These are phyloP conservation scores for Juglanconis juglandina DNA, from an alignment of 2,329 filamentous ascomycete species.

Conservation along the genomic window DNA sequence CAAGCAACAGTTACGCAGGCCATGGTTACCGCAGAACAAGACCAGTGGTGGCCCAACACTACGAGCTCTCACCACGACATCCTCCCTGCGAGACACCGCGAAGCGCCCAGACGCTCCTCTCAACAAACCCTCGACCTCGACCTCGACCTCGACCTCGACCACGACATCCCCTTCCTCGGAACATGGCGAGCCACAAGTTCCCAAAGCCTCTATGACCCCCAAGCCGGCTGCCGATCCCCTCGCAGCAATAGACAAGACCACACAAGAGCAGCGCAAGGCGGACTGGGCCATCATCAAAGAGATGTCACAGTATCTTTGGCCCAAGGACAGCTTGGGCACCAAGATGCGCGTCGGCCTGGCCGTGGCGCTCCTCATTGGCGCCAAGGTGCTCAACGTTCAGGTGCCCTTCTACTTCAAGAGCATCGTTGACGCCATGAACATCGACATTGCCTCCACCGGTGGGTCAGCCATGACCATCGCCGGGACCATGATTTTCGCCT, in stretches of 20 bases:
- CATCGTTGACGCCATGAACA: conserved; percentile 96
- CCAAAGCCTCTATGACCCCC: not conserved
- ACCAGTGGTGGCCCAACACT: not conserved
- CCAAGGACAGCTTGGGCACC: conserved; percentile 79
- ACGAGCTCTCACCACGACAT: conserved; percentile 11
- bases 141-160: not conserved
- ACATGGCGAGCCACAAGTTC: not conserved
- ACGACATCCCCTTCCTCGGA: not conserved
- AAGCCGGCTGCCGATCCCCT: conserved; percentile 46
- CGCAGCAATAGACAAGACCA: conserved; percentile 63
- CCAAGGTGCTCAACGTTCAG: conserved; percentile 95
- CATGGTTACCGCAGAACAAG: conserved; percentile 2
- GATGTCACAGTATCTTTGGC: conserved; percentile 95
- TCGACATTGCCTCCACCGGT: conserved; percentile 83
- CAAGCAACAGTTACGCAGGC: conserved; percentile 2
- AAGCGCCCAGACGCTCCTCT: not conserved
- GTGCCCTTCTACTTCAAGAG: conserved; percentile 99
- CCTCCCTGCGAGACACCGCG: conserved; percentile 1
- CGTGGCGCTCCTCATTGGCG: conserved; percentile 78
- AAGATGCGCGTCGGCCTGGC: conserved; percentile 82
- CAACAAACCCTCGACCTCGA: not conserved
- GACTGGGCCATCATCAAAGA: conserved; percentile 99
- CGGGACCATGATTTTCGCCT: conserved; percentile 88
- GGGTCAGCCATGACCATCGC: conserved; percentile 86
- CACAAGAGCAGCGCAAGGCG: conserved; percentile 87